These are phyloP conservation scores for Gaertneriomyces sp. DNA, from an alignment of 192 early-diverging fungal genomes.

Conservation along the genomic window DNA sequence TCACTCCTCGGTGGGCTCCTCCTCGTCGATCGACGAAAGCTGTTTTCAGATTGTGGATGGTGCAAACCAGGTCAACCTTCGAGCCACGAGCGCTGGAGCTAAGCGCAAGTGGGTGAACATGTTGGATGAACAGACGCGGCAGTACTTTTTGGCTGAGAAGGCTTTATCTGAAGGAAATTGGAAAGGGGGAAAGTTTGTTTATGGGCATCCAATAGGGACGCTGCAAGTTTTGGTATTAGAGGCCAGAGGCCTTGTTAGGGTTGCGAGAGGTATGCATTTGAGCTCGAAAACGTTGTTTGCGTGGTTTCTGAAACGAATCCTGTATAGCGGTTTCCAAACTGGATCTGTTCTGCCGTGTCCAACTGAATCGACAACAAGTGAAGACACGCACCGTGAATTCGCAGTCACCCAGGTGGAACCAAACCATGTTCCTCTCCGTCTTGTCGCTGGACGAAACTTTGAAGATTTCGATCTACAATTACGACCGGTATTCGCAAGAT, in stretches of 20 bases:
- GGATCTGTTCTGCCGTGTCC: constrained; percentile 29
- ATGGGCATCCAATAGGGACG: constrained; percentile 33
- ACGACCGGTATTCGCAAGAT: constrained; percentile 45
- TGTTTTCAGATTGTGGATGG: constrained; percentile 61
- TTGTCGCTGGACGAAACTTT: constrained; percentile 33
- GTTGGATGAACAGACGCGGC: constrained; percentile 26
- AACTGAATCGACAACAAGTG: constrained; percentile 28
- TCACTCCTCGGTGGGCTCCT: constrained; percentile 6
- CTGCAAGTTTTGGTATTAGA: constrained; percentile 25
- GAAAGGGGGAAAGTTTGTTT: constrained; percentile 11
- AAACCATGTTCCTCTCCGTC: constrained; percentile 38
- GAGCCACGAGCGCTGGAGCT: constrained; percentile 45
- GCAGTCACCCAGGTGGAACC: constrained; percentile 29
- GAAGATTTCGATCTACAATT: constrained; percentile 34
- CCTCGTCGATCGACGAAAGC: constrained; percentile 37
- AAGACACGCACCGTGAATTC: constrained; percentile 28
- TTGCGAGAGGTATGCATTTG: constrained; percentile 10
- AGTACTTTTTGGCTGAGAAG: constrained; percentile 28
- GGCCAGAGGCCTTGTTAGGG: constrained; percentile 19
- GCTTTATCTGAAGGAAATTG: constrained; percentile 5
- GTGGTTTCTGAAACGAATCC: neutral
- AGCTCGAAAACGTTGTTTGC: neutral
- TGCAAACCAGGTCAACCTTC: constrained; percentile 51
- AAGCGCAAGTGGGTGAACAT: constrained; percentile 62
- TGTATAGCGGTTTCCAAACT: constrained; percentile 11